phyloP scores from a whole-genome alignment of 106 monocot genomes.

The Allium sativum region DNA sequence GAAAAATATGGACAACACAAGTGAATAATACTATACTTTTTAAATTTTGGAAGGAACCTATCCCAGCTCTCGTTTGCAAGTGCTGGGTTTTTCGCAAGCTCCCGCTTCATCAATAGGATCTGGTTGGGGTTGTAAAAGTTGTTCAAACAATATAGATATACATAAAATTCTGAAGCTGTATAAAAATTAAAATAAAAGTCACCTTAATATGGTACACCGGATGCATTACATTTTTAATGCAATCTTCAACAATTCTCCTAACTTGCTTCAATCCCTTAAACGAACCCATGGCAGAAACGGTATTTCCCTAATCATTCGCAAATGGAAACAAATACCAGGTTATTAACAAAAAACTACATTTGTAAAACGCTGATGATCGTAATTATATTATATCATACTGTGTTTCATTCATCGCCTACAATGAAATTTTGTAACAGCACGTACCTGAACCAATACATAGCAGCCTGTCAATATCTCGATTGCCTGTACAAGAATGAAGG shows the following conservation, averaged over 20 bases:
- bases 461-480: conserved; percentile 99
- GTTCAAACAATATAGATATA: no score
- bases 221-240: conserved; percentile 82
- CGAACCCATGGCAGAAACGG: conserved; percentile 94
- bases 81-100: conserved; percentile 87
- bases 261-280: conserved; percentile 97
- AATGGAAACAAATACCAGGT: background rate
- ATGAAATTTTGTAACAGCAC: no score
- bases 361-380: no score
- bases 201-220: conserved; percentile 99
- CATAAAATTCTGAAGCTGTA: no score
- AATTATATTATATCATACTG: no score
- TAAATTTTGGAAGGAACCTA: conserved; percentile 94
- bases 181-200: background rate
- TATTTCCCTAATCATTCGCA: conserved; percentile 57
- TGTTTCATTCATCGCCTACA: no score
- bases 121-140: conserved; percentile 9
- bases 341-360: background rate
- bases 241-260: conserved; percentile 88
- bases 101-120: conserved; percentile 89
- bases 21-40: conserved; percentile 46
- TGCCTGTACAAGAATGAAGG: conserved; percentile 36
- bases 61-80: conserved; percentile 97
- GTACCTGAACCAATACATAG: conserved; percentile 92
- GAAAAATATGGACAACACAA: conserved; percentile 3